Conservation (phyloP, 805 yeast genomes). For the Candida fluviatilis region DNA sequence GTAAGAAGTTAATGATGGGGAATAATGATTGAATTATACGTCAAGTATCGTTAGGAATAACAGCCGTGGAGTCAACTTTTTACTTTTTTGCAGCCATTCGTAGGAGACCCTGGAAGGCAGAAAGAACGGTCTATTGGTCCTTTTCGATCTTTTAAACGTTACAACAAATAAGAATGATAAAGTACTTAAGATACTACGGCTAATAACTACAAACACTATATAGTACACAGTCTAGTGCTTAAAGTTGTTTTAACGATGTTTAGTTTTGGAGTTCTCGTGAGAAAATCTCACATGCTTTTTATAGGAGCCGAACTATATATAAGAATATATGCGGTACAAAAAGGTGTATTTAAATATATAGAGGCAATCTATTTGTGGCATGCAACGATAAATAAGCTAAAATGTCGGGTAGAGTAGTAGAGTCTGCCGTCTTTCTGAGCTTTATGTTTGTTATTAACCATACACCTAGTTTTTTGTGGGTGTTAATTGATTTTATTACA, state of each 20-base stretch:
- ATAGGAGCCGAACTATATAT: not conserved
- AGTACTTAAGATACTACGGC: no score
- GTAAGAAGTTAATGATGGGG: constrained; percentile 40
- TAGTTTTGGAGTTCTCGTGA: not conserved
- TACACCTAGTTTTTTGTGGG: constrained; percentile 39
- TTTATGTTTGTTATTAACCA: constrained; percentile 27
- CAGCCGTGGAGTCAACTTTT: no score
- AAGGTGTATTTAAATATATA: no score
- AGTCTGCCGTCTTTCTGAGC: constrained; percentile 15
- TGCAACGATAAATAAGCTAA: not conserved
- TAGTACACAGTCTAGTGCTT: not conserved
- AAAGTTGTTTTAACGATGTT: not conserved
- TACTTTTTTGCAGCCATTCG: no score
- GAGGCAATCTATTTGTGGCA: no score
- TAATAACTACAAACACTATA: not conserved
- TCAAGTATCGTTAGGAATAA: not conserved
- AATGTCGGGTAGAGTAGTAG: not conserved
- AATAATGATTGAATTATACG: not conserved
- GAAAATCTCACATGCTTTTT: not conserved
- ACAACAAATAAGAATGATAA: no score
- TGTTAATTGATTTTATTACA: constrained; percentile 35
- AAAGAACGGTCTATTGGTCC: no score
- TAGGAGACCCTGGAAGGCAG: no score
- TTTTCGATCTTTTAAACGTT: no score
- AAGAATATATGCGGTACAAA: no score